Conservation (phyloP, 1,139 yeast genomes). For the Yarrowia galli region DNA sequence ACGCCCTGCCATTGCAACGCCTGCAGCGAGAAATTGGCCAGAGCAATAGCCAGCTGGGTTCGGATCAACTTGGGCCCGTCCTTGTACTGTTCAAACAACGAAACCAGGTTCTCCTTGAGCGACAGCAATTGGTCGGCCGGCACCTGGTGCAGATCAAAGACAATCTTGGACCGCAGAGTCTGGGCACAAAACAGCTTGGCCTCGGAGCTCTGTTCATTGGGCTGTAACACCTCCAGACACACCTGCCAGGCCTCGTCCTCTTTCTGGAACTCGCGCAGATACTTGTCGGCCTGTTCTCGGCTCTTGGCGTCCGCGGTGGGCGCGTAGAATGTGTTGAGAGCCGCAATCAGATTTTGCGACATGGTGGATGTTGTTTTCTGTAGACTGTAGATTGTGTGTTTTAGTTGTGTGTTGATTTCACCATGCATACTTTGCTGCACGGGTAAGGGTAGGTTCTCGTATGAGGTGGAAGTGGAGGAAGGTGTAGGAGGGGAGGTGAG, state of each 20-base stretch:
- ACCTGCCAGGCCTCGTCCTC: slow-evolving; percentile 51
- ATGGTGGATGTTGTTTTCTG: no score
- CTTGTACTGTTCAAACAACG: slow-evolving; percentile 60
- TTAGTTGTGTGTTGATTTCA: slow-evolving; percentile 18
- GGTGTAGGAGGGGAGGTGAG: no score
- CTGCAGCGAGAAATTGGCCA: slow-evolving; percentile 84
- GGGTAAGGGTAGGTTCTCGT: slow-evolving; percentile 22
- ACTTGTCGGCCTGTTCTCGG: slow-evolving; percentile 69
- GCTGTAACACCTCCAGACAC: slow-evolving; percentile 49
- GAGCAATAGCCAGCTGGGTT: slow-evolving; percentile 79
- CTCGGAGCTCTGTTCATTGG: slow-evolving; percentile 47
- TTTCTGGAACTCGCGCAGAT: slow-evolving; percentile 82
- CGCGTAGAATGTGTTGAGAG: slow-evolving; percentile 69
- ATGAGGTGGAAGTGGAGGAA: neutral
- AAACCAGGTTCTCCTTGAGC: slow-evolving; percentile 68
- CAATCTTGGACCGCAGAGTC: slow-evolving; percentile 75
- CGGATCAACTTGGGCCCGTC: slow-evolving; percentile 63
- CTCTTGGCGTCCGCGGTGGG: slow-evolving; percentile 57
- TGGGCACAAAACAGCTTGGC: slow-evolving; percentile 87
- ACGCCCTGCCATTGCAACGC: slow-evolving; percentile 75
- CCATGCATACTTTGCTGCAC: slow-evolving; percentile 29
- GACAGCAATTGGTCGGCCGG: slow-evolving; percentile 61
- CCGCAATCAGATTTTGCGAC: slow-evolving; percentile 51
- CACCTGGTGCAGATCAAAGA: slow-evolving; percentile 82
- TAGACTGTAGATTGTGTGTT: neutral